A percentile compares a stretch with the other conserved stretches of the same genome.
Conservation (phyloP, 176 grass and related monocot species). For the Musa acuminata region DNA sequence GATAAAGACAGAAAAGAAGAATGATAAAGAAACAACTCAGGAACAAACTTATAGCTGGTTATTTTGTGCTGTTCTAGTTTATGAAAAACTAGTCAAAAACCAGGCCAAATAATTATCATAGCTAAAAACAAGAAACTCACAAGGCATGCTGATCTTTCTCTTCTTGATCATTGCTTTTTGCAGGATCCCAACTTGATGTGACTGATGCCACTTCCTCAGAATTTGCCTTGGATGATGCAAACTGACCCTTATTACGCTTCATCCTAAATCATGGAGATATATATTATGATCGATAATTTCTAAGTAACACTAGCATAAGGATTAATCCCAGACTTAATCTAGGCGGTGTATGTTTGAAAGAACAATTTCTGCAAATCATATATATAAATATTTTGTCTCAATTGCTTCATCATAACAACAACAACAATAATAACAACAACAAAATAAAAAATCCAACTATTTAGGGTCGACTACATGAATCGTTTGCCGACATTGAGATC, state of each 20-base stretch:
- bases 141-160: slow-evolving; percentile 5
- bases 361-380: no score
- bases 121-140: slow-evolving; percentile 12
- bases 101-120: background rate
- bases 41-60: no score
- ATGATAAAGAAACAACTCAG: background rate
- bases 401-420: no score
- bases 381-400: no score
- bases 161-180: background rate
- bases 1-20: background rate
- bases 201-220: background rate
- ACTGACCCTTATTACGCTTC: slow-evolving; percentile 33
- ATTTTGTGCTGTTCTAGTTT: background rate
- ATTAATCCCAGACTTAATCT: background rate
- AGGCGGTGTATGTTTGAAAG: no score
- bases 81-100: slow-evolving; percentile 2
- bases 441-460: no score
- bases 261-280: slow-evolving; percentile 24
- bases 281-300: background rate
- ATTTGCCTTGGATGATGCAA: slow-evolving; percentile 11
- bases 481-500: no score
- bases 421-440: no score
- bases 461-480: no score
- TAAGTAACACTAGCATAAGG: background rate
- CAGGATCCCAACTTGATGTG: background rate